Base-by-base conservation (phyloP, 1,284 basidiomycete genomes). In the Trametes sp. region DNA sequence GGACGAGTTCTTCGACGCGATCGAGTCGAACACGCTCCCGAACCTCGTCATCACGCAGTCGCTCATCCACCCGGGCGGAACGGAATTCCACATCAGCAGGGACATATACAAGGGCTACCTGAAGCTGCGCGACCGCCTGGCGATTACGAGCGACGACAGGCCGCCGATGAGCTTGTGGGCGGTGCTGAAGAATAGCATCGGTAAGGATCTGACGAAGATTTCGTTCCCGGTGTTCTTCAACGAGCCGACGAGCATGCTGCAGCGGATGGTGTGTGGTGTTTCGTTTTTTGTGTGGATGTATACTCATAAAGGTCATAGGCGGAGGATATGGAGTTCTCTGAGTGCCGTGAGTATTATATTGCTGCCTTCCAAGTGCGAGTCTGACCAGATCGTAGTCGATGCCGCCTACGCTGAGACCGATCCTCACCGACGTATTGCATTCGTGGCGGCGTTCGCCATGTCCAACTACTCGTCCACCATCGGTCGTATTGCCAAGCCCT, bases 1-100 rank as follows among this genome's bases (percentile, higher is more conserved):
- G 72, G 96, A 98, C 78, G 96, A 98, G 77, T 98, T 98, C 79
- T 98, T 98, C 73, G 97, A 98, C 74, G 96, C 96, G 21, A 96
- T 98, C 72, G 97, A 98, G 73, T 80, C 88, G 11, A 92, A 90
- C 58, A 85, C 82, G 31, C 79, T 96, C 0, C 92, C 93, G 7
- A 89, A 92, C 67, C 81, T 95, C 5, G 78, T 91, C 44, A 82
- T 95, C 26, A 83, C 86, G 54, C 82, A 89, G 42, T 81, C 84
- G 7, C 83, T 95, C 36, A 81, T 69, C 70, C 79, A 44, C 41
- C 61, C 62, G 0, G 57, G 58, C 53, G 68, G 68, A 44, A 54
- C 74, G 42, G 69, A 74, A 38, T 63, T 74, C 69, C 61, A 81
- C 69, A 64, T 82, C 28, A 78, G 85, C 57, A 62, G 82, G 51